phyloP scores from a whole-genome alignment of 2,329 filamentous ascomycete species.

The Gaeumannomyces sp. region DNA sequence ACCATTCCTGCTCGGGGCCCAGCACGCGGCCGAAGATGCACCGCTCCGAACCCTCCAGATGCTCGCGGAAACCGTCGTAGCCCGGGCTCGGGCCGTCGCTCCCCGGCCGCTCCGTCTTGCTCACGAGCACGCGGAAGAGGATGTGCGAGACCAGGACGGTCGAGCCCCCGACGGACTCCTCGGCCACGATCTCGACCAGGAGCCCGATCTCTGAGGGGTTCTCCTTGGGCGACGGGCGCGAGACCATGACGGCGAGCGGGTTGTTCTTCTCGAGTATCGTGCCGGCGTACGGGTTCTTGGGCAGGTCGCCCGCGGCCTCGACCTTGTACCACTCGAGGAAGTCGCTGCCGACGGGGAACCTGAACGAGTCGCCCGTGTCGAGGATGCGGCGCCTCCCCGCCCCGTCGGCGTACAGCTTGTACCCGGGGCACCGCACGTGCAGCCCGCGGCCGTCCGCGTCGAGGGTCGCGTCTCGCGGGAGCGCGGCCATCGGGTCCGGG shows the following conservation, averaged over 20 bases:
- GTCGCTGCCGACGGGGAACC: neutral
- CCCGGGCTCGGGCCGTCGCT: neutral
- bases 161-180: neutral
- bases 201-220: conserved; percentile 5
- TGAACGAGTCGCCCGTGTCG: neutral
- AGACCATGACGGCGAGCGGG: neutral
- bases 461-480: neutral
- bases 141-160: neutral
- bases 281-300: too few relatives aligned
- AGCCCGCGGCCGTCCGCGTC: neutral
- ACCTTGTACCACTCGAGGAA: neutral
- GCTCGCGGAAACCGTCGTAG: neutral
- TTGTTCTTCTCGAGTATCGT: too few relatives aligned
- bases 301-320: neutral
- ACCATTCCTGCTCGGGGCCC: neutral
- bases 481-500: neutral
- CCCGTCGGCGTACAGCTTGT: neutral
- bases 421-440: neutral
- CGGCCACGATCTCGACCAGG: neutral
- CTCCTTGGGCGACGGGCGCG: neutral
- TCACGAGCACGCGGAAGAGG: neutral
- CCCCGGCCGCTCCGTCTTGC: neutral
- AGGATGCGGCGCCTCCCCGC: neutral
- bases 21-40: neutral
- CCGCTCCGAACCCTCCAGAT: neutral